A percentile compares a stretch with the other conserved stretches of the same genome.
Conservation (phyloP, 2,329 filamentous ascomycete genomes). For the Aureobasidium sp. region DNA sequence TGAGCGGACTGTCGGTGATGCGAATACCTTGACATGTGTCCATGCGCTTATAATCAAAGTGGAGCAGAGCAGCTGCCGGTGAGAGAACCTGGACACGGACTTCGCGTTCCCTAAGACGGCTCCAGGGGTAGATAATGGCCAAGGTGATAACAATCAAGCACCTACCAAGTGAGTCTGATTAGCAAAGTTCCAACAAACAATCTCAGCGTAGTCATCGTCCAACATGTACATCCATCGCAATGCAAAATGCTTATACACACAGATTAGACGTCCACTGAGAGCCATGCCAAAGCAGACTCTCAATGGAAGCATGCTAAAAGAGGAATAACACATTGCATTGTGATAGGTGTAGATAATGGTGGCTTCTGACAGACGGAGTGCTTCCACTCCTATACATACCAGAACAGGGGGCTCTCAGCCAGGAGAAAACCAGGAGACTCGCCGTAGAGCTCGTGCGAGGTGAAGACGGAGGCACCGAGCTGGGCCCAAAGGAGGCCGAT, state of each 20-base stretch:
- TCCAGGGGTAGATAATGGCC: conserved; percentile 66
- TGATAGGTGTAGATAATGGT: neutral
- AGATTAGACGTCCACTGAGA: neutral
- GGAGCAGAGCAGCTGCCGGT: conserved; percentile 62
- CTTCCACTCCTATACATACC: conserved; percentile 32
- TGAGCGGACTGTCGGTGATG: conserved; percentile 55
- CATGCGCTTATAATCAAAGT: conserved; percentile 55
- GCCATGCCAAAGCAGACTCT: neutral
- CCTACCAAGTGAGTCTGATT: neutral
- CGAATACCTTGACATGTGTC: conserved; percentile 38
- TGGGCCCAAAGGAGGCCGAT: conserved; percentile 60
- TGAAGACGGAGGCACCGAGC: conserved; percentile 48
- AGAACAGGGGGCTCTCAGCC: conserved; percentile 51
- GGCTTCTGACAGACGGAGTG: neutral
- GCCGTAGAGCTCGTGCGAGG: neutral
- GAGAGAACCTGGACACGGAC: conserved; percentile 64
- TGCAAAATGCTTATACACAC: neutral
- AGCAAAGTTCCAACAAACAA: neutral
- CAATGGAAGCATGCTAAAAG: neutral
- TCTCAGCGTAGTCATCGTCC: neutral
- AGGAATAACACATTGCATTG: neutral
- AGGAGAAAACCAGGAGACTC: conserved; percentile 31
- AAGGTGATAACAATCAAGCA: conserved; percentile 57
- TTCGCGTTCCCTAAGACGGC: conserved; percentile 59
- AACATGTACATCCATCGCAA: neutral